These are phyloP conservation scores for Aspergillus sclerotioniger DNA, from an alignment of 495 filamentous ascomycete species.

Conservation along the genomic window DNA sequence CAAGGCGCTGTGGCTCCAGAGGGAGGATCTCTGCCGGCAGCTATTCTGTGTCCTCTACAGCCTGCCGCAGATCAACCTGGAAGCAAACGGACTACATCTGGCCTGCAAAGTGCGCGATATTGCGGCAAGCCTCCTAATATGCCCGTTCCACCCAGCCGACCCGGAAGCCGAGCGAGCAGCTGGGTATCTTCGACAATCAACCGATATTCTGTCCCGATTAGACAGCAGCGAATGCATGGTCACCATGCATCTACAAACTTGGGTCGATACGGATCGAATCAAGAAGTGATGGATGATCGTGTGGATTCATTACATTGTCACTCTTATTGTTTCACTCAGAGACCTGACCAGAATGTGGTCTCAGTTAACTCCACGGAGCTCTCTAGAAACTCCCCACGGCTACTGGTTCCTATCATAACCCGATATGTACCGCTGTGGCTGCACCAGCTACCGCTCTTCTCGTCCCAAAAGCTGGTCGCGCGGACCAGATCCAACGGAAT, in stretches of 20 bases:
- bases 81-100: conserved; percentile 23
- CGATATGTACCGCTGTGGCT: conserved; percentile 14
- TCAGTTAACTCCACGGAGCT: conserved; percentile 12
- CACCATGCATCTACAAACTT: conserved; percentile 22
- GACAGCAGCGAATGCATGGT: conserved; percentile 24
- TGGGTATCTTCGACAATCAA: conserved; percentile 20
- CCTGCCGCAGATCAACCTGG: conserved; percentile 12
- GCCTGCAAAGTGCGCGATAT: conserved; percentile 26
- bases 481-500: conserved; percentile 13
- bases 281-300: background rate
- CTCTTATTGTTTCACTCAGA: background rate
- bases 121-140: conserved; percentile 20
- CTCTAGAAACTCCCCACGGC: conserved; percentile 16
- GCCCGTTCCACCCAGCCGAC: conserved; percentile 21
- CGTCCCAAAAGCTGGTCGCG: conserved; percentile 24
- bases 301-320: background rate
- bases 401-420: conserved; percentile 17
- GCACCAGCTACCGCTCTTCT: conserved; percentile 14
- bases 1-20: conserved; percentile 8
- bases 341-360: conserved; percentile 20
- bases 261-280: conserved; percentile 28
- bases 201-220: conserved; percentile 20
- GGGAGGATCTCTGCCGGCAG: conserved; percentile 19
- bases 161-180: conserved; percentile 18
- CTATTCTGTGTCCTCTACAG: conserved; percentile 20